Conservation (phyloP, 805 yeast species). For the Nakazawaea wyomingensis region DNA sequence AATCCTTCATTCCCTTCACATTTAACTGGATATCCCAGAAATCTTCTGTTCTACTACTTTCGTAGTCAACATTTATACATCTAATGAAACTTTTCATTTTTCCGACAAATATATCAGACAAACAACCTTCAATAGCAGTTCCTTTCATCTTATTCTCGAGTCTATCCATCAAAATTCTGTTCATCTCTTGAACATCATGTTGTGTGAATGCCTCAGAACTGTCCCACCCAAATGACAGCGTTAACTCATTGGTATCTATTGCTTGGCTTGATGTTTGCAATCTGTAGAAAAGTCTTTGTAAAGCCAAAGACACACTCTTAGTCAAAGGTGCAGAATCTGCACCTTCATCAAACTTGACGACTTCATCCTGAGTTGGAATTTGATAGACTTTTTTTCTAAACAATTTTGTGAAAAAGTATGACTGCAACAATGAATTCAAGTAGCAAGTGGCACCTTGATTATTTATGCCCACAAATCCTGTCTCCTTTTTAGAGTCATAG, state of each 20-base stretch:
- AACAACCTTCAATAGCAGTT: constrained; percentile 66
- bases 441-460: constrained; percentile 99
- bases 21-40: constrained; percentile 98
- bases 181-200: constrained; percentile 96
- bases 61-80: constrained; percentile 90
- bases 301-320: constrained; percentile 68
- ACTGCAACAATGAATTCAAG: constrained; percentile 85
- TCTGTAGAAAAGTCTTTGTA: constrained; percentile 83
- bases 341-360: constrained; percentile 25
- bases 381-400: constrained; percentile 84
- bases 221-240: constrained; percentile 97
- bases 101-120: constrained; percentile 87
- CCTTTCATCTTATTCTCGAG: constrained; percentile 90
- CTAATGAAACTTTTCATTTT: constrained; percentile 93
- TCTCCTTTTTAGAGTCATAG: constrained; percentile 78
- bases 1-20: constrained; percentile 73
- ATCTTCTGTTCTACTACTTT: constrained; percentile 86
- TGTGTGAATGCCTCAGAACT: constrained; percentile 92
- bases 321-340: constrained; percentile 23
- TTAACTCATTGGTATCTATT: constrained; percentile 79
- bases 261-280: constrained; percentile 70
- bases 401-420: constrained; percentile 77
- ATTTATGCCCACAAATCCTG: constrained; percentile 89
- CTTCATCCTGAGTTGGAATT: constrained; percentile 71
- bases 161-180: constrained; percentile 91